Evolutionary conservation across 495 filamentous ascomycete species (phyloP).

Genomic region (Xylaria telfairii): DNA sequence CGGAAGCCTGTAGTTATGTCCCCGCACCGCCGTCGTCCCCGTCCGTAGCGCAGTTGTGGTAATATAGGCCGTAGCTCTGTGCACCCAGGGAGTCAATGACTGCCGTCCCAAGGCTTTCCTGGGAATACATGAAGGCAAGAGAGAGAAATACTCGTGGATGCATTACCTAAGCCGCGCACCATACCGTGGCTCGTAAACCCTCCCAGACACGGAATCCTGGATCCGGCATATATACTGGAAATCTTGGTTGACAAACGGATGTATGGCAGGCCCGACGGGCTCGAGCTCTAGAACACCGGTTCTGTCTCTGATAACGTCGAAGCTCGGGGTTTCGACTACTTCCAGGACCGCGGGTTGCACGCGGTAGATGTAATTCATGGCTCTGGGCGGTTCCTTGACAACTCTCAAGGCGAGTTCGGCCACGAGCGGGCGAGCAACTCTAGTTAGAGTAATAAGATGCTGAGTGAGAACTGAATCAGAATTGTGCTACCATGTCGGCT

Average conservation of each 20-base stretch:
- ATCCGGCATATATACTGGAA: neutral
- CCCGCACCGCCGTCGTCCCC: neutral
- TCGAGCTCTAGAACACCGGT: neutral
- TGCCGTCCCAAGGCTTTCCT: neutral
- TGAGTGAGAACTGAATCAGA: neutral
- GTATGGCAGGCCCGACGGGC: neutral
- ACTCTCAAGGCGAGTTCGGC: neutral
- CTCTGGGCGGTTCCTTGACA: neutral
- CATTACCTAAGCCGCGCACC: neutral
- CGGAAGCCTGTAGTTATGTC: neutral
- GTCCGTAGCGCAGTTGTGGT: neutral
- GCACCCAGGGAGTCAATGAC: neutral
- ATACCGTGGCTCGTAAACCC: neutral
- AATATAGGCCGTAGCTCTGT: constrained; percentile 10
- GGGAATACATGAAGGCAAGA: neutral
- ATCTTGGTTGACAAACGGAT: neutral
- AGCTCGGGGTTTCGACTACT: neutral
- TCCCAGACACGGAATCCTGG: neutral
- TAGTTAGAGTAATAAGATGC: neutral
- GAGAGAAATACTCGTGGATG: neutral
- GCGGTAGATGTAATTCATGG: neutral
- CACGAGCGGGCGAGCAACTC: neutral
- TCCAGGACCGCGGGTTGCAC: neutral
- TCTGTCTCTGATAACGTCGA: neutral
- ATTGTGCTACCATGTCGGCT: neutral